Evolutionary conservation across 1,284 basidiomycete species (phyloP), one percentile per base, ranked within the genome.

Genomic region (Inonotus obliquus): DNA sequence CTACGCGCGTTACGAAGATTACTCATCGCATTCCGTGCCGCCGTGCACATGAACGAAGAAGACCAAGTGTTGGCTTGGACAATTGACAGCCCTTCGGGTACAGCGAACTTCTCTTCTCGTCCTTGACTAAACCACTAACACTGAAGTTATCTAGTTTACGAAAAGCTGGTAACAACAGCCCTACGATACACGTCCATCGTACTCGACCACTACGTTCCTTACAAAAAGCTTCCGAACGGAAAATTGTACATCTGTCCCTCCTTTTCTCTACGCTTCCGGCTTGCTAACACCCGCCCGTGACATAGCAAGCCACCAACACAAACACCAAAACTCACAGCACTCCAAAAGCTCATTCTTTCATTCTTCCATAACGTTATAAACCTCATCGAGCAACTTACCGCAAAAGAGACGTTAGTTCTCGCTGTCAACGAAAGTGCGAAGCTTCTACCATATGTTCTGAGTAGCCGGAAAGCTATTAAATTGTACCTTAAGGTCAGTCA

Each of bases 121-220:
- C 10, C 19, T 44, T 17, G n/a, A 44, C 7, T n/a, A 21, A 14
- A 17, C 9, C 23, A 21, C 29, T 59, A n/a, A 51, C 23, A 11
- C 17, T 19, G 6, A 4, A 45, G 9, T n/a, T 52, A 25, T 2
- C 48, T 57, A 93, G 93, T 96, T 17, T 99, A 96, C 78, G 91
- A 91, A 78, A 97, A 97, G 75, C 81, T 99, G 21, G 81, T 99
- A 37, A 83, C 86, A 13, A 97, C 96, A 1, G 79, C 94, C 0
- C 79, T 99, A 56, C 87, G 87, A 71, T 99, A 94, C 75, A 95
- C 94, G 0, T 96, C 96, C 0, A 82, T 98, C 38, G 84, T 98
- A 1, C 81, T 99, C 11, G 81, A 85, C 61, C 87, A 96, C 69
- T 95, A 98, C 70, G 81, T 92, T 44, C 96, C 96, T 0, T 93